Percentiles rank a stretch among this genome's conserved stretches.
phyloP scores from a whole-genome alignment of 495 filamentous ascomycete genomes.

The Xylaria longipes region DNA sequence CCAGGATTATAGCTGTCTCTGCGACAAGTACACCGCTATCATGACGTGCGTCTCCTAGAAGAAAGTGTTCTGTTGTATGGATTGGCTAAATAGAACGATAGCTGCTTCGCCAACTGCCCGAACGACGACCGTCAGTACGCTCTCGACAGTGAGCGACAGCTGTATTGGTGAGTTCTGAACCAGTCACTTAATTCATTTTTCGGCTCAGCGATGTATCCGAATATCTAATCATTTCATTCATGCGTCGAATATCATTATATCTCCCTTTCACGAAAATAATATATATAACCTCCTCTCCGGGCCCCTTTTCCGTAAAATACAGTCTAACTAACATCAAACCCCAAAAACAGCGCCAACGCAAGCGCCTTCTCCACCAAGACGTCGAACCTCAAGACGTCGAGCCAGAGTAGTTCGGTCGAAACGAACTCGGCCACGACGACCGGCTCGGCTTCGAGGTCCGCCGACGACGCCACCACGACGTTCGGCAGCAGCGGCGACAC shows the following conservation, averaged over 20 bases:
- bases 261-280: neutral
- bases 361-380: slow-evolving; percentile 41
- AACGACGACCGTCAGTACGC: slow-evolving; percentile 42
- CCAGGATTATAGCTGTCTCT: slow-evolving; percentile 51
- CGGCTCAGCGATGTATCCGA: neutral
- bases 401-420: neutral
- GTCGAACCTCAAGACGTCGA: slow-evolving; percentile 24
- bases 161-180: slow-evolving; percentile 45
- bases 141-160: slow-evolving; percentile 43
- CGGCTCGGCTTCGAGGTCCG: neutral
- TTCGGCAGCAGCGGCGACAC: neutral
- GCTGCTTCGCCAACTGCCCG: slow-evolving; percentile 59
- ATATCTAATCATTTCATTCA: neutral
- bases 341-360: slow-evolving; percentile 34
- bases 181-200: neutral
- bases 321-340: neutral
- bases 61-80: neutral
- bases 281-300: neutral
- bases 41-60: slow-evolving; percentile 41
- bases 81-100: slow-evolving; percentile 22
- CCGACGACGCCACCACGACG: neutral
- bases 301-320: neutral
- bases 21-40: slow-evolving; percentile 44
- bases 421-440: neutral
- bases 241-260: neutral